Base-by-base conservation (phyloP, 805 yeast species). In the Millerago galiae region DNA sequence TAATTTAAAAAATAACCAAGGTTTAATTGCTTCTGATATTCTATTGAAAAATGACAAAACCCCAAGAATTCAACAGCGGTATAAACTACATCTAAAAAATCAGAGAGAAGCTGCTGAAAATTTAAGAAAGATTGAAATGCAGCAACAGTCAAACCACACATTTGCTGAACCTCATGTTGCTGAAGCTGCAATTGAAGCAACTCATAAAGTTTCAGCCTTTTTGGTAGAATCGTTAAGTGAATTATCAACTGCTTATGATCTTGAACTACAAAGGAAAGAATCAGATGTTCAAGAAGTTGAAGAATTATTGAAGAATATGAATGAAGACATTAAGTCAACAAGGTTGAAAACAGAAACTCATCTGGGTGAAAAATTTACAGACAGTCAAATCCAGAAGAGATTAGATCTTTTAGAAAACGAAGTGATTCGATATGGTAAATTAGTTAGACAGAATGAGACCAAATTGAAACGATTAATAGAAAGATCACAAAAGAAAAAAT, bases 151-250 rank as follows among this genome's bases (percentile, higher is more conserved):
- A 13, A 10, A 31, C 12, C 14, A 17, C 8, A 32, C 29, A 13
- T 41, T 41, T 35, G 58, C 56, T 7, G 56, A 54, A 9, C 74
- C 75, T 0, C 78, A 71, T 53, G 58, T 63, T 13, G 70, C 79
- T 3, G 79, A 75, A 53, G 70, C 78, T 26, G 80, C 79, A 1
- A 71, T 74, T 51, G 70, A 68, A 37, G 77, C 75, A 6, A 66
- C 71, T 27, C 80, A 75, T 48, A 64, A 65, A 46, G 64, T 77
- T 59, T 69, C 79, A 2, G 65, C 67, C 41, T 71, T 76, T n/a
- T 62, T 81, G 40, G 49, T 73, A 17, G 74, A 70, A 15, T 65
- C 73, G n/a, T 65, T 78, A 43, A 62, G 65, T 13, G 70, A 66
- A 15, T 63, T 75, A 34, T 64, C 77, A 4, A 59, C 62, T 32